These are phyloP conservation scores for Teunomyces barrocoloradensis DNA, from an alignment of 805 yeast species.

Conservation along the genomic window DNA sequence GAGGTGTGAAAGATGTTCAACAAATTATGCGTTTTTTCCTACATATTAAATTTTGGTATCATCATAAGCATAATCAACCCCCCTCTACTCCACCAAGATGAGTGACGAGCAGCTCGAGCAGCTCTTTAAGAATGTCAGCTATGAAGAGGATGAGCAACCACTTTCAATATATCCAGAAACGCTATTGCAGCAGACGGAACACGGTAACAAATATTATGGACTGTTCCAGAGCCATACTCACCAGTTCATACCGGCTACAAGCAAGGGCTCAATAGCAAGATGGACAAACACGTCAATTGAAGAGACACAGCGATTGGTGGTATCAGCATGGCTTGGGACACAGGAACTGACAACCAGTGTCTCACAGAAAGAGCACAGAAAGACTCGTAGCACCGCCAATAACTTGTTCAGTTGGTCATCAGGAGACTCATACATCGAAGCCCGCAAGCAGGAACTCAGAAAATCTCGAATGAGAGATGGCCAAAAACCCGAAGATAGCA, in stretches of 20 bases:
- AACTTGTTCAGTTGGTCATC: constrained; percentile 45
- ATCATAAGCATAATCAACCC: background rate
- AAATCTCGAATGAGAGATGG: constrained; percentile 8
- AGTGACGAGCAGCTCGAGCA: constrained; percentile 1
- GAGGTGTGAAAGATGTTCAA: background rate
- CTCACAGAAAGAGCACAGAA: constrained; percentile 7
- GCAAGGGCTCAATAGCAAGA: constrained; percentile 19
- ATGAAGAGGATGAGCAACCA: background rate
- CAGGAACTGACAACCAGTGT: constrained; percentile 7
- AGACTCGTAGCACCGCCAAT: constrained; percentile 18
- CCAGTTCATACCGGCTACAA: constrained; percentile 26
- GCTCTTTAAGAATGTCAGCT: background rate
- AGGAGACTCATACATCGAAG: constrained; percentile 36
- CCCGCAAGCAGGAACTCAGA: constrained; percentile 26
- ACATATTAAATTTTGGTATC: background rate
- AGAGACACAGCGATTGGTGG: constrained; percentile 14
- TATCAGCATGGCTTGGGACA: constrained; percentile 23
- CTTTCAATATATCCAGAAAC: constrained; percentile 30
- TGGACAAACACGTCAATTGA: constrained; percentile 31
- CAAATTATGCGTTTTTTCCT: background rate
- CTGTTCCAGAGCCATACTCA: constrained; percentile 33
- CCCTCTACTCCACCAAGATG: background rate
- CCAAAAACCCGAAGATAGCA: constrained; percentile 4
- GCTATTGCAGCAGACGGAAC: constrained; percentile 27
- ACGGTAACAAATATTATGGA: constrained; percentile 29